A percentile compares a stretch with the other conserved stretches of the same genome.
Evolutionary conservation across 768 basidiomycete genomes (phyloP).

Genomic region (Suillus variegatus): DNA sequence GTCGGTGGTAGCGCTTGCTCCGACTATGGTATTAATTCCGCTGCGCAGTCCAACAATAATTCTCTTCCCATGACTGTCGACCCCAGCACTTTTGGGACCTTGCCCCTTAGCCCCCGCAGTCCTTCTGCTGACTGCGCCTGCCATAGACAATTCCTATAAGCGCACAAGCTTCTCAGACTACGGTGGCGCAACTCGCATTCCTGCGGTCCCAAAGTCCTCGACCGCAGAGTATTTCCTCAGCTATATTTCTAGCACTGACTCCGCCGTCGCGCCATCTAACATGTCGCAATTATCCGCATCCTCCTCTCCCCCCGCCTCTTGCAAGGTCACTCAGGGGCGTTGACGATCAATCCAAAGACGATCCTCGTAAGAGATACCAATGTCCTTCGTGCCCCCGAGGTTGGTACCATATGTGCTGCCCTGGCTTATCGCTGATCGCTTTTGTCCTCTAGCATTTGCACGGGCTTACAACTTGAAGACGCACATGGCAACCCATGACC

Average conservation of each 20-base stretch:
- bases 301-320: slow-evolving; percentile 41
- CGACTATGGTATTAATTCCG: slow-evolving; percentile 51
- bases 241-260: slow-evolving; percentile 31
- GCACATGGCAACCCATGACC: slow-evolving; percentile 93
- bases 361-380: slow-evolving; percentile 78
- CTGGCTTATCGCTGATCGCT: slow-evolving; percentile 8
- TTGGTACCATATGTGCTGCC: slow-evolving; percentile 28
- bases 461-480: slow-evolving; percentile 95
- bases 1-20: slow-evolving; percentile 48
- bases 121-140: slow-evolving; percentile 41
- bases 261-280: slow-evolving; percentile 58
- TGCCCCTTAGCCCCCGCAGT: slow-evolving; percentile 59
- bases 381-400: slow-evolving; percentile 76
- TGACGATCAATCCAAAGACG: slow-evolving; percentile 51
- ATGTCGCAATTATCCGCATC: slow-evolving; percentile 51
- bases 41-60: slow-evolving; percentile 37
- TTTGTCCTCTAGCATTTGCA: slow-evolving; percentile 67
- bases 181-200: slow-evolving; percentile 50
- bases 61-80: slow-evolving; percentile 46
- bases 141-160: slow-evolving; percentile 27
- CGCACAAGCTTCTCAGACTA: slow-evolving; percentile 73
- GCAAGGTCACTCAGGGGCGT: slow-evolving; percentile 37
- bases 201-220: slow-evolving; percentile 49
- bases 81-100: slow-evolving; percentile 57
- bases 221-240: slow-evolving; percentile 45